Percentiles rank a stretch among this genome's conserved stretches.
These are phyloP conservation scores for Leccinum fallax DNA, from an alignment of 1,284 basidiomycete species.

Conservation along the genomic window DNA sequence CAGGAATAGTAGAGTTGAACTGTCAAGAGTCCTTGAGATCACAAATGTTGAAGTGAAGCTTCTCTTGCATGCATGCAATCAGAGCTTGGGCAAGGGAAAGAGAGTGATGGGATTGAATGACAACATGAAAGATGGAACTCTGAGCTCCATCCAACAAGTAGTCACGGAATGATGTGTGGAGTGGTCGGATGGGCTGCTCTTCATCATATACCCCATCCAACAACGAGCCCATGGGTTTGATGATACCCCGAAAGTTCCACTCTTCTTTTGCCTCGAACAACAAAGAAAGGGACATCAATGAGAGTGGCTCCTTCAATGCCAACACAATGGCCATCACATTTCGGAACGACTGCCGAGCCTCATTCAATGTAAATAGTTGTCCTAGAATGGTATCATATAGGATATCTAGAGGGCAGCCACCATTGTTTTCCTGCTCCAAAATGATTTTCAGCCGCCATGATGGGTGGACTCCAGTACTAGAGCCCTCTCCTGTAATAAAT, in stretches of 20 bases:
- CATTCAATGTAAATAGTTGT: background rate
- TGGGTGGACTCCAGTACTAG: background rate
- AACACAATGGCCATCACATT: background rate
- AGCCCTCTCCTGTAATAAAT: background rate
- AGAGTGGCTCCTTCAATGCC: background rate
- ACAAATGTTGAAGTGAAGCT: background rate
- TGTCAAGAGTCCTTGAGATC: background rate
- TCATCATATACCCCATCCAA: background rate
- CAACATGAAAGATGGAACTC: background rate
- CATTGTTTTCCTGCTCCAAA: background rate
- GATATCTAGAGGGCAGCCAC: background rate
- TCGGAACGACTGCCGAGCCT: background rate
- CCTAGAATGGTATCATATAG: background rate
- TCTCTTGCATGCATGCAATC: background rate
- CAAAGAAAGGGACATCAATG: background rate
- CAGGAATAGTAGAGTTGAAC: background rate
- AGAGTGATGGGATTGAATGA: background rate
- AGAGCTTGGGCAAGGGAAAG: background rate
- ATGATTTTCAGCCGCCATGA: background rate
- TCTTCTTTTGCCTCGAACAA: background rate
- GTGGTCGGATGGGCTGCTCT: background rate
- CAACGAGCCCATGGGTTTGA: background rate
- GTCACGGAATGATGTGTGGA: background rate
- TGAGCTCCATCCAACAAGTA: background rate
- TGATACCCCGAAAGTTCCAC: background rate